Evolutionary conservation across 768 basidiomycete species (phyloP).

Genomic region (Auricularia sp.): DNA sequence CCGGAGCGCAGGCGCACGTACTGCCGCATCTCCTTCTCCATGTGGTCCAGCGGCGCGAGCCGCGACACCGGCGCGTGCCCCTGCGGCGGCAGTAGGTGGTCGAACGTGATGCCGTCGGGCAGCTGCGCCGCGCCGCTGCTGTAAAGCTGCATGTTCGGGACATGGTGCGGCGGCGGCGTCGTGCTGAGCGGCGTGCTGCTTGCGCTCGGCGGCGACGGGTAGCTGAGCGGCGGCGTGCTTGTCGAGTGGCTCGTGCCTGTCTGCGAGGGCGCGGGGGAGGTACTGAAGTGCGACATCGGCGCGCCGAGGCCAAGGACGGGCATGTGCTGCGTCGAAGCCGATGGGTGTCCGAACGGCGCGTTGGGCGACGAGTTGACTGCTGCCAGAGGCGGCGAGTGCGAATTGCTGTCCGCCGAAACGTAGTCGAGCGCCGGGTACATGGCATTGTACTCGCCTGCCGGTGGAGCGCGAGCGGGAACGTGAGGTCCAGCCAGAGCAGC

Average conservation of each 20-base stretch:
- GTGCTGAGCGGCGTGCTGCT: neutral
- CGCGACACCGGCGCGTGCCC: slow-evolving; percentile 38
- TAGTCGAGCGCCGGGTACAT: slow-evolving; percentile 14
- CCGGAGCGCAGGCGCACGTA: slow-evolving; percentile 12
- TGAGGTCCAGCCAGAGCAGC: slow-evolving; percentile 14
- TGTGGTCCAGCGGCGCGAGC: slow-evolving; percentile 33
- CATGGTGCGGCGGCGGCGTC: neutral
- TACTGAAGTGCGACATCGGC: neutral
- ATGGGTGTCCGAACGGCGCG: neutral
- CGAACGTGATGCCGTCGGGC: neutral
- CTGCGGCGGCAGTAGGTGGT: neutral
- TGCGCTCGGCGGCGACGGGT: neutral
- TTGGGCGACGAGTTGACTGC: neutral
- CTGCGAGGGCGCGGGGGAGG: neutral
- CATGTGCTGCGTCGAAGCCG: neutral
- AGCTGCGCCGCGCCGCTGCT: neutral
- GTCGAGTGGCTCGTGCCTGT: neutral
- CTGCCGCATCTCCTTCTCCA: slow-evolving; percentile 20
- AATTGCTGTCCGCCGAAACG: neutral
- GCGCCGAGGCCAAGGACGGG: neutral
- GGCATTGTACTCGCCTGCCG: slow-evolving; percentile 16
- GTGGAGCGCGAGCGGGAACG: slow-evolving; percentile 6
- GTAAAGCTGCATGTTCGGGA: neutral
- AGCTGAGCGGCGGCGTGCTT: neutral
- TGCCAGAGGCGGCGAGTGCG: neutral